Evolutionary conservation across 2,329 filamentous ascomycete species (phyloP), one percentile per base, ranked within the genome.

Genomic region (Talaromyces sp.): DNA sequence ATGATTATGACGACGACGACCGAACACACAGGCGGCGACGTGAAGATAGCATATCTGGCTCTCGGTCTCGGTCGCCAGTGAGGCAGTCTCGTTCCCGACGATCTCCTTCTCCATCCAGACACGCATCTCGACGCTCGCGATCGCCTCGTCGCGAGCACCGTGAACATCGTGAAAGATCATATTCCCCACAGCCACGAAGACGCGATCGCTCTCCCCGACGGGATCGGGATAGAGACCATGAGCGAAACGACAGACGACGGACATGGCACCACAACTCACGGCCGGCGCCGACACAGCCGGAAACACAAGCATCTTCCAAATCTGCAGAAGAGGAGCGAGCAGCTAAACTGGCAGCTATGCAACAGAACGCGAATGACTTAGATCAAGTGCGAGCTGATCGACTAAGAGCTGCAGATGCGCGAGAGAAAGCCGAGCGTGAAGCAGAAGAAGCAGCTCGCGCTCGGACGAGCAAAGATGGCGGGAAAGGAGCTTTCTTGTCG

Each of bases 271-370:
- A 71, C 70, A 73, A 63, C 68, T 71, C 72, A 64, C 66, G 64
- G 10, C 66, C 69, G 35, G 61, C 66, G 47, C 68, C 66, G 41
- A 68, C 57, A 6, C 39, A 43, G 31, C 65, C 43, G 16, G 65
- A 64, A n/a, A 13, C 37, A 24, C 49, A 41, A 37, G 27, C 67
- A n/a, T 60, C 68, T 57, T 47, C 62, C 59, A 58, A 35, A 49
- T 27, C 49, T 69, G 64, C 65, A 62, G 62, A 84, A 22, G 84
- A 86, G 24, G 87, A 90, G 67, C 83, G 84, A n/a, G 87, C 87
- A 13, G 84, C 85, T 24, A 90, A 87, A 74, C 76, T 92, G 31
- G 89, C 87, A 11, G 87, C 86, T 2, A 92, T 92, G 89, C 89
- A 91, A 74, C 83, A 85, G 22, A 87, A 87, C 31, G 89, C 89